These are phyloP conservation scores for Ceratocystiopsis minuta DNA, from an alignment of 2,329 filamentous ascomycete genomes.

Conservation along the genomic window DNA sequence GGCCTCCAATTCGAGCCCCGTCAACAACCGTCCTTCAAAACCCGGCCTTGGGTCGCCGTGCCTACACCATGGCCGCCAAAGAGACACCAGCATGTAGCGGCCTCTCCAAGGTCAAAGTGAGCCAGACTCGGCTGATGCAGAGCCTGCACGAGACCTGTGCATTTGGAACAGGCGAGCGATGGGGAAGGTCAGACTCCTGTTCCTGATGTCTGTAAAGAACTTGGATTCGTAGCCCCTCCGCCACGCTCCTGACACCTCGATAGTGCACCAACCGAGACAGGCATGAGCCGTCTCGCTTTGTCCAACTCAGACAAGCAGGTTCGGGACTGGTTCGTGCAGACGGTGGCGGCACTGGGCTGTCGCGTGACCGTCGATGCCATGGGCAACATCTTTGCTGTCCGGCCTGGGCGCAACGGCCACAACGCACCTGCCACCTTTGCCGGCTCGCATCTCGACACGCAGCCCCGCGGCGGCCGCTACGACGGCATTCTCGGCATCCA, in stretches of 20 bases:
- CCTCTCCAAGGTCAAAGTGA: conserved; percentile 3
- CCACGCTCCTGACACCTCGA: conserved; percentile 4
- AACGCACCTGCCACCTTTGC: conserved; percentile 46
- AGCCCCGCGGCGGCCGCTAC: conserved; percentile 48
- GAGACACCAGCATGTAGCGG: conserved; percentile 2
- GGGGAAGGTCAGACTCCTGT: conserved; percentile 38
- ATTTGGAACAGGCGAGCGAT: conserved; percentile 31
- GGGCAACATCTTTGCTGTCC: conserved; percentile 68
- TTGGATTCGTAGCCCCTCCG: too few relatives aligned
- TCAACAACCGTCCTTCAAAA: too few relatives aligned
- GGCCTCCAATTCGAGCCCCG: too few relatives aligned
- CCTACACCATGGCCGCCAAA: conserved; percentile 1
- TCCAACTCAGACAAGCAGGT: conserved; percentile 54
- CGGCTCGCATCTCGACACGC: conserved; percentile 51
- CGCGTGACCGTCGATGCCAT: conserved; percentile 51
- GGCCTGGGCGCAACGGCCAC: conserved; percentile 39
- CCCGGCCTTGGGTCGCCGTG: not conserved
- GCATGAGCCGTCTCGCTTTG: conserved; percentile 59
- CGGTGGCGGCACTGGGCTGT: conserved; percentile 45
- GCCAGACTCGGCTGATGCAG: conserved; percentile 5
- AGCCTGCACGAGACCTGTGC: conserved; percentile 7
- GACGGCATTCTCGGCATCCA: conserved; percentile 62
- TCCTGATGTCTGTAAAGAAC: not conserved
- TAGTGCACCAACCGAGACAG: conserved; percentile 43
- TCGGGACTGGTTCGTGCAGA: conserved; percentile 57